A percentile compares a stretch with the other conserved stretches of the same genome.
These are phyloP conservation scores for Rhodomyrtus tomentosa DNA, from an alignment of 345 rosid genomes.

Conservation along the genomic window DNA sequence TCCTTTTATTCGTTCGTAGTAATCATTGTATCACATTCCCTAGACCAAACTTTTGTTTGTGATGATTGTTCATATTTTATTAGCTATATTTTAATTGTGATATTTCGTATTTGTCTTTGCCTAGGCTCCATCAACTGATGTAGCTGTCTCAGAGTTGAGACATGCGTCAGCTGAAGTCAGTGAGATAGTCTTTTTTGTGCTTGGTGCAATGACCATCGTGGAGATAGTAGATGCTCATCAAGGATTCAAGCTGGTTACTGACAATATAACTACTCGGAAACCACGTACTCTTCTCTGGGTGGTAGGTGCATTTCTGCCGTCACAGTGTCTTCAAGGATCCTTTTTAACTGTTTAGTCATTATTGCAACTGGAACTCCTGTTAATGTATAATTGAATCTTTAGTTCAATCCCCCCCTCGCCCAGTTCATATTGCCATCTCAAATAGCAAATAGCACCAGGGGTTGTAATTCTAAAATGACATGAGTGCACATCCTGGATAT, in stretches of 20 bases:
- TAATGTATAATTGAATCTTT: neutral
- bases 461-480: neutral
- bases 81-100: neutral
- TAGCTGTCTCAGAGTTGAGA: slow-evolving; percentile 77
- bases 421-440: neutral
- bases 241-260: slow-evolving; percentile 97
- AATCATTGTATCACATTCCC: neutral
- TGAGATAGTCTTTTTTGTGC: slow-evolving; percentile 91
- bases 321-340: neutral
- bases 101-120: slow-evolving; percentile 2
- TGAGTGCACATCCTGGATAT: no score
- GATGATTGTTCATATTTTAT: neutral
- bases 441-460: neutral
- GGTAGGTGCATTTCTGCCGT: slow-evolving; percentile 32
- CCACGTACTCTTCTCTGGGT: slow-evolving; percentile 84
- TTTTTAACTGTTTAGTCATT: neutral
- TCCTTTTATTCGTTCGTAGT: neutral
- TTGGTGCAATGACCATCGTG: slow-evolving; percentile 98
- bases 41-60: neutral
- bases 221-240: slow-evolving; percentile 99
- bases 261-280: slow-evolving; percentile 88
- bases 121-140: slow-evolving; percentile 94
- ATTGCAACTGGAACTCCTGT: neutral
- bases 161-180: slow-evolving; percentile 94
- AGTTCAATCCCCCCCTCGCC: neutral